Evolutionary conservation across 345 rosid species (phyloP), one percentile per base, ranked within the genome.

Genomic region (Camelina hispida): DNA sequence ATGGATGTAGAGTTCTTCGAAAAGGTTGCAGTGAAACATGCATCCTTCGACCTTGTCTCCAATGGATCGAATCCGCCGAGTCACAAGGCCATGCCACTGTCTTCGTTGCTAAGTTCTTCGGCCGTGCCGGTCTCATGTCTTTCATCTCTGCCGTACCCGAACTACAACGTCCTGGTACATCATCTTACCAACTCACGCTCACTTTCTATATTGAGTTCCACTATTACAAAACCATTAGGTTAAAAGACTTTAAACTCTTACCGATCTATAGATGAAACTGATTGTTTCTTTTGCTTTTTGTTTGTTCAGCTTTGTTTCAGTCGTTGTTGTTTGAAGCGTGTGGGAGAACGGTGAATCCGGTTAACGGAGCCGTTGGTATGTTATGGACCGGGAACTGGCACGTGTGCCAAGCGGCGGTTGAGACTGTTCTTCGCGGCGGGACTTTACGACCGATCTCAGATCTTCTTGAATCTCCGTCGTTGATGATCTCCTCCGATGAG

Each of bases 81-180:
- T 82, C 98, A 1, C 97, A 94, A 80, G 98, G 98, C 37, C 90
- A 94, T 68, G 98, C 97, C 42, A 94, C 98, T 13, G 95, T 91
- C 20, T 94, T 91, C 60, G 96, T 94, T 38, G 97, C 98, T 77
- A 94, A 91, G 78, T 91, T 94, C 77, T 94, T 94, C n/a, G 98
- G 98, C 67, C 98, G 98, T 57, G 96, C 97, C 52, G 96, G 96
- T 25, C 93, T 94, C 68, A 88, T 94, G 96, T 94, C 98, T 71
- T 91, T 94, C 82, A 90, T 94, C 71, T 88, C 98, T 47, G 82
- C 91, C 81, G 98, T 91, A 30, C 96, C 93, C 0, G 93, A 91
- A 67, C 20, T 74, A 13, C 96, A 94, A 43, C 93, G 98, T 25
- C 91, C 98, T 37, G 90, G 98, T 94, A 83, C 4, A 2, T 14